These are phyloP conservation scores for Datura wrightii DNA, from an alignment of 257 asterid species.

Conservation along the genomic window DNA sequence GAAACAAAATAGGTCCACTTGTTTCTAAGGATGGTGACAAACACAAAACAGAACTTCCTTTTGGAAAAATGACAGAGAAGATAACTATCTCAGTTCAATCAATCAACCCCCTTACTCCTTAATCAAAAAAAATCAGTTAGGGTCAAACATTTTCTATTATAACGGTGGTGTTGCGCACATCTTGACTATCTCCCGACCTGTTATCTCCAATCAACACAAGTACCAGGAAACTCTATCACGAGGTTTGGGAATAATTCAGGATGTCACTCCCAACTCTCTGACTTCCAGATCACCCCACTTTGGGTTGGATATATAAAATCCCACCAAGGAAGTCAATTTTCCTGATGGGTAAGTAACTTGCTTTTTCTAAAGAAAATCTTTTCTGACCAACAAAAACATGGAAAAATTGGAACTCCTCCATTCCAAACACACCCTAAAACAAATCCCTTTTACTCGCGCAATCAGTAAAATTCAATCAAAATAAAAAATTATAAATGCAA, in stretches of 20 bases:
- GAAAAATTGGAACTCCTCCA: not conserved
- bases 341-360: not conserved
- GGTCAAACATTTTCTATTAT: not conserved
- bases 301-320: not conserved
- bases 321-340: not conserved
- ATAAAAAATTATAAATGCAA: not conserved
- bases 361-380: not conserved
- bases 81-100: not conserved
- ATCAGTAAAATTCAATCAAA: not conserved
- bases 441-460: not conserved
- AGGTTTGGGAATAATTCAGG: not conserved
- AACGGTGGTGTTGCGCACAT: not conserved
- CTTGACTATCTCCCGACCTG: not conserved
- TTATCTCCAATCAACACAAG: not conserved
- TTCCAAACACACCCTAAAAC: not conserved
- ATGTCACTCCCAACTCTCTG: too few relatives aligned
- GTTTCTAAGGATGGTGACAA: not conserved
- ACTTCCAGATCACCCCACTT: not conserved
- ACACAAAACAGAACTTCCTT: not conserved
- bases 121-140: not conserved
- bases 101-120: conserved; percentile 4
- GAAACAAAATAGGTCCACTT: not conserved
- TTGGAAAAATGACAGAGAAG: not conserved
- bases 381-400: not conserved
- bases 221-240: not conserved